A percentile compares a stretch with the other conserved stretches of the same genome.
phyloP scores from a whole-genome alignment of 192 early-diverging fungal genomes.

The Neocallimastix lanati region DNA sequence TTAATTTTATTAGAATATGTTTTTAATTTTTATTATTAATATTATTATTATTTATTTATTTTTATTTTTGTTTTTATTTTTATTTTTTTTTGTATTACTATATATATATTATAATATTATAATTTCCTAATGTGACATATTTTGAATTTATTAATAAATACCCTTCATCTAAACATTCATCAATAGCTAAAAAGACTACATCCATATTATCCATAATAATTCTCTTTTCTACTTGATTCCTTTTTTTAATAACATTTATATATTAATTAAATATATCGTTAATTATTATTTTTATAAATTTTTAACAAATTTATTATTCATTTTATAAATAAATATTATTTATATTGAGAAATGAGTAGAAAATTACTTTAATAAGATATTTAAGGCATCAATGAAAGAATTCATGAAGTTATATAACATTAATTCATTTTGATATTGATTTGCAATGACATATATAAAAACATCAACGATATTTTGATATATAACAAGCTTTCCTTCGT shows the following conservation, averaged over 20 bases:
- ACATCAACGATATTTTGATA: slow-evolving; percentile 74
- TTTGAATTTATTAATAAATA: slow-evolving; percentile 17
- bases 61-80: too few species aligned
- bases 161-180: slow-evolving; percentile 93
- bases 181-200: slow-evolving; percentile 71
- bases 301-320: not conserved
- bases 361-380: slow-evolving; percentile 57
- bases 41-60: too few species aligned
- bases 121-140: too few species aligned
- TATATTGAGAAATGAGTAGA: not conserved
- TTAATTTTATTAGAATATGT: too few species aligned
- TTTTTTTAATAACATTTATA: too few species aligned
- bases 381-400: slow-evolving; percentile 67
- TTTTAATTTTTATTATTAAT: too few species aligned
- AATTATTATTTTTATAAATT: too few species aligned
- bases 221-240: slow-evolving; percentile 81
- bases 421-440: slow-evolving; percentile 84
- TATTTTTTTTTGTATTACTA: too few species aligned
- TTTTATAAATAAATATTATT: not conserved
- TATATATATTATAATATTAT: too few species aligned
- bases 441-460: slow-evolving; percentile 79
- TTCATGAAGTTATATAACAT: slow-evolving; percentile 60
- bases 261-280: too few species aligned
- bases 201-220: slow-evolving; percentile 79
- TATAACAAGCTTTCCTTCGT: slow-evolving; percentile 77